Evolutionary conservation across 2,329 filamentous ascomycete species (phyloP).

Genomic region (Ophiostoma australiae): DNA sequence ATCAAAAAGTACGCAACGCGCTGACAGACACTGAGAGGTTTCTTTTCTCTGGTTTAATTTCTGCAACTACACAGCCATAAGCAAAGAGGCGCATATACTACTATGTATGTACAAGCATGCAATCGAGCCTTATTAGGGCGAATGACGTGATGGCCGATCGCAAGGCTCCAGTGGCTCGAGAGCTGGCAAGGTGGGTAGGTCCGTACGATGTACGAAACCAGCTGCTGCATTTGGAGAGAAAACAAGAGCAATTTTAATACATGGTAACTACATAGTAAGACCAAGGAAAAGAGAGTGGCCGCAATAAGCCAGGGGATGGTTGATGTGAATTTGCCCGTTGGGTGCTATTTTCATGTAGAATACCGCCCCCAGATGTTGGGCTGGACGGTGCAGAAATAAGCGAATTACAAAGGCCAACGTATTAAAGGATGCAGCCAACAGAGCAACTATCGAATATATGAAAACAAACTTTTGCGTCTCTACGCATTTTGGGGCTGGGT

Average conservation of each 20-base stretch:
- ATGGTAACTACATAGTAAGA: not conserved
- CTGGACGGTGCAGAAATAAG: not conserved
- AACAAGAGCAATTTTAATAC: not conserved
- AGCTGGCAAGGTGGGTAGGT: not conserved
- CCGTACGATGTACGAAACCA: not conserved
- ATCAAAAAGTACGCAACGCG: not conserved
- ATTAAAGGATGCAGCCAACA: not conserved
- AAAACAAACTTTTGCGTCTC: not conserved
- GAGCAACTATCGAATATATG: not conserved
- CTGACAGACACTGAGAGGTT: not conserved
- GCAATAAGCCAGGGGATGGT: not conserved
- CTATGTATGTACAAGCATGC: not conserved
- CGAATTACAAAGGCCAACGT: not conserved
- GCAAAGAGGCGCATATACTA: not conserved
- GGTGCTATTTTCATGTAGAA: not conserved
- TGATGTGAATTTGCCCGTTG: not conserved
- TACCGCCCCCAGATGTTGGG: not conserved
- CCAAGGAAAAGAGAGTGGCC: not conserved
- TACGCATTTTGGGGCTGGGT: too few species aligned
- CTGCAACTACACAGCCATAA: not conserved
- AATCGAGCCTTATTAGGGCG: slow-evolving; percentile 14
- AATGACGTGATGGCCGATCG: slow-evolving; percentile 13
- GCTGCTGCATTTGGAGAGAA: not conserved
- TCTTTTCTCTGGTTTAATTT: not conserved
- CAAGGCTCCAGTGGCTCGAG: slow-evolving; percentile 15